Conservation (phyloP, 352 stramenopile genomes). For the Halophytophthora polymorphica region DNA sequence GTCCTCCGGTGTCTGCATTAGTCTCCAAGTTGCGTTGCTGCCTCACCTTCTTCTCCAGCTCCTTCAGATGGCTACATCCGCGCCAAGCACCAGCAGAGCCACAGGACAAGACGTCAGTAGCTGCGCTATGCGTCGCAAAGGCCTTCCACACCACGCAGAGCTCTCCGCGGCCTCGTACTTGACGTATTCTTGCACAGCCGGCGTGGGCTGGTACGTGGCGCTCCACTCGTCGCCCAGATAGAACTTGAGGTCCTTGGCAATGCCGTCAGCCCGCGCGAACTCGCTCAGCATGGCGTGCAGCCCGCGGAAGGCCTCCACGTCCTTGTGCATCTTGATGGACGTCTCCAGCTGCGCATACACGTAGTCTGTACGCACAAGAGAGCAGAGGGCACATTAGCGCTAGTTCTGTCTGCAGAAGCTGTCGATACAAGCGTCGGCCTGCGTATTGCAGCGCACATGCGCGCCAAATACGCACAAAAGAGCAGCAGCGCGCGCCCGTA, state of each 20-base stretch:
- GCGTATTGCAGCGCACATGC: neutral
- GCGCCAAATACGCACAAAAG: slow-evolving; percentile 50
- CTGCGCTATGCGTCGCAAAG: too few species aligned
- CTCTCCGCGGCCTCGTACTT: slow-evolving; percentile 20
- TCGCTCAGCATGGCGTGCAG: slow-evolving; percentile 24
- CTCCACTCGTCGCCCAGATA: slow-evolving; percentile 63
- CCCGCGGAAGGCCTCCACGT: slow-evolving; percentile 36
- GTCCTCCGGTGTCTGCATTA: neutral
- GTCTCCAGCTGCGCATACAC: slow-evolving; percentile 62
- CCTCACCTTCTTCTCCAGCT: slow-evolving; percentile 49
- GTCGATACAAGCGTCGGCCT: neutral
- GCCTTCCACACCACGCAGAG: neutral
- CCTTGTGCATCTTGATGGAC: slow-evolving; percentile 42
- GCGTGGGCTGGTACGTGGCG: slow-evolving; percentile 46
- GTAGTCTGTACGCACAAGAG: slow-evolving; percentile 38
- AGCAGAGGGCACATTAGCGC: slow-evolving; percentile 4
- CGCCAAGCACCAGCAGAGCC: too few species aligned
- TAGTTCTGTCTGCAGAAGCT: neutral
- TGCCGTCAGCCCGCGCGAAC: slow-evolving; percentile 40
- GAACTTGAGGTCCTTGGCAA: slow-evolving; percentile 59
- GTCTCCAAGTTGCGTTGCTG: neutral
- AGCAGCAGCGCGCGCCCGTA: slow-evolving; percentile 65
- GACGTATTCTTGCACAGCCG: slow-evolving; percentile 52
- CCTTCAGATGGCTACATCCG: slow-evolving; percentile 44
- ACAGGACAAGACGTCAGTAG: too few species aligned